Evolutionary conservation across 139 green algal genomes (phyloP).

Genomic region (Asterochloris erici): DNA sequence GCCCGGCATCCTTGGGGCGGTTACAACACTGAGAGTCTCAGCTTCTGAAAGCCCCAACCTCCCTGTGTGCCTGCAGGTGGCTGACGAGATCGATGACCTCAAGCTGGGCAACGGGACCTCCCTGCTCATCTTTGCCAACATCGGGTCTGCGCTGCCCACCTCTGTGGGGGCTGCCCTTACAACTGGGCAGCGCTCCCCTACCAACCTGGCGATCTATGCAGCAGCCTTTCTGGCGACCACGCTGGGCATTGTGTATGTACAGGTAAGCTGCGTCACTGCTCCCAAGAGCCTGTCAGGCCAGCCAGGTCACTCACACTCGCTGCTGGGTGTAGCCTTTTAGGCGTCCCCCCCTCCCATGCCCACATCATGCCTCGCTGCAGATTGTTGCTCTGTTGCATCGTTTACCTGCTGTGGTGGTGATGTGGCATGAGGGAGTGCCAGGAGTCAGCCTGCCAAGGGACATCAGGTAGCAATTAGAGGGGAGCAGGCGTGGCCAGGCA

Average conservation of each 20-base stretch:
- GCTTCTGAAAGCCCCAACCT: background rate
- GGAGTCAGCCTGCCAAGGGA: too few relatives aligned
- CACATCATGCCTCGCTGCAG: background rate
- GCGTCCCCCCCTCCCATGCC: background rate
- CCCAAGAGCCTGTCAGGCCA: background rate
- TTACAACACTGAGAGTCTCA: background rate
- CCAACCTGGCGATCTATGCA: conserved; percentile 71
- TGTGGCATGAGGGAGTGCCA: too few relatives aligned
- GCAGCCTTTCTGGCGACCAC: conserved; percentile 88
- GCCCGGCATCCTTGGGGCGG: background rate
- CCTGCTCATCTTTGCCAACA: conserved; percentile 98
- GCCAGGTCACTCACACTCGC: too few relatives aligned
- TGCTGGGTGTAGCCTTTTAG: background rate
- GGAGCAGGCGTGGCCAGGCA: too few relatives aligned
- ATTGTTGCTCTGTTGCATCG: background rate
- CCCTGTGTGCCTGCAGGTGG: conserved; percentile 27
- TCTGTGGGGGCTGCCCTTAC: conserved; percentile 65
- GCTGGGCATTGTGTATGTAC: conserved; percentile 96
- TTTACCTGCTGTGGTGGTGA: too few relatives aligned
- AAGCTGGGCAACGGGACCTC: conserved; percentile 98
- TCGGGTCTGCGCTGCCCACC: conserved; percentile 85
- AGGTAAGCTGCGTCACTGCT: too few relatives aligned
- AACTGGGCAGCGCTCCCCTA: conserved; percentile 30
- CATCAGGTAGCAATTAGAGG: too few relatives aligned
- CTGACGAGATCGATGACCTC: conserved; percentile 89